Conservation (phyloP, 768 basidiomycete genomes). For the Cubamyces lactineus region DNA sequence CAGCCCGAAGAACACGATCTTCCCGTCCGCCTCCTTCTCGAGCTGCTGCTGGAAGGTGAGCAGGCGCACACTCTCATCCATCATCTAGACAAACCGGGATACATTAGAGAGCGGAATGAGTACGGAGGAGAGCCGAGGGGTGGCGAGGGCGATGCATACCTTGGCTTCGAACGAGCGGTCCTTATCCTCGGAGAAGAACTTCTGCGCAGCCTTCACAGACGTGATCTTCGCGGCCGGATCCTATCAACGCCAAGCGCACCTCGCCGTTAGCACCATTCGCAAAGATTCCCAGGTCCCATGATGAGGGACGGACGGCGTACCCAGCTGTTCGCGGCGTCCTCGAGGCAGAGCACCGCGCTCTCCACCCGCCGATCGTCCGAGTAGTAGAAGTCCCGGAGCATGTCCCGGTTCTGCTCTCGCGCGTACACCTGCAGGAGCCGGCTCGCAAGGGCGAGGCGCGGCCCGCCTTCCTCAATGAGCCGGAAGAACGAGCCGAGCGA, state of each 20-base stretch:
- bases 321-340: conserved; percentile 71
- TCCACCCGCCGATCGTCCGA: conserved; percentile 96
- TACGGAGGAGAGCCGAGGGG: not conserved
- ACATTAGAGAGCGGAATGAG: not conserved
- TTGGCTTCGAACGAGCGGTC: conserved; percentile 90
- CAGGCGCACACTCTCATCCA: conserved; percentile 83
- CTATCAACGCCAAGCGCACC: conserved; percentile 42
- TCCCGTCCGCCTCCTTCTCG: conserved; percentile 83
- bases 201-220: conserved; percentile 81
- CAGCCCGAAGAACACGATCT: conserved; percentile 77
- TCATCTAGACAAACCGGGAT: conserved; percentile 62
- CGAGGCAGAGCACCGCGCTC: conserved; percentile 85
- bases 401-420: conserved; percentile 84
- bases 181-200: conserved; percentile 95
- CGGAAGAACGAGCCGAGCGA: conserved; percentile 92
- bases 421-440: conserved; percentile 88
- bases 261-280: not conserved
- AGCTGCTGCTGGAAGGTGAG: conserved; percentile 82
- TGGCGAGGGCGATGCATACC: conserved; percentile 42
- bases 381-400: conserved; percentile 96
- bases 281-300: not conserved
- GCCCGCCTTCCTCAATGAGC: conserved; percentile 88
- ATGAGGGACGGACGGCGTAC: conserved; percentile 40
- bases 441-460: conserved; percentile 71
- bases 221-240: conserved; percentile 72